Conservation (phyloP, 495 filamentous ascomycete species). For the Ramalina peruviana region DNA sequence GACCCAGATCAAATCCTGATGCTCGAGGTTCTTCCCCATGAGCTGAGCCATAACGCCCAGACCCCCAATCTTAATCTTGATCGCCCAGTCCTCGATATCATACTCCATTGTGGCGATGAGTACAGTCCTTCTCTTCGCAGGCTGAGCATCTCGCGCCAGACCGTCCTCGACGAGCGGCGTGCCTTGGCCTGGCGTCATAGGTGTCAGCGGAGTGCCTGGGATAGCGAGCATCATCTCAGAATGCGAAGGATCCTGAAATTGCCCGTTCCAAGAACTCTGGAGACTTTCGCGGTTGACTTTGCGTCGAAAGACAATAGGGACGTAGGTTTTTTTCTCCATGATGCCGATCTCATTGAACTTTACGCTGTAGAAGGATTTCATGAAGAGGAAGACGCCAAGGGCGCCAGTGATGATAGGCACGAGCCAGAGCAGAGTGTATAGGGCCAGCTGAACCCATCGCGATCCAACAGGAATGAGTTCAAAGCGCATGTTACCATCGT, state of each 20-base stretch:
- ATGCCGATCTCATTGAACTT: conserved; percentile 48
- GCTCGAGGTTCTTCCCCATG: conserved; percentile 32
- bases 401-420: conserved; percentile 25
- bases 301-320: conserved; percentile 25
- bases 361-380: conserved; percentile 31
- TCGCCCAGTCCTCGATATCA: conserved; percentile 32
- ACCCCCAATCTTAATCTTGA: conserved; percentile 35
- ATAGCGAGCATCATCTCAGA: conserved; percentile 30
- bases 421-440: conserved; percentile 31
- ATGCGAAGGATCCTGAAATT: conserved; percentile 20
- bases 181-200: conserved; percentile 27
- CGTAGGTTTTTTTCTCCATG: conserved; percentile 30
- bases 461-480: conserved; percentile 26
- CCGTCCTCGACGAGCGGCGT: conserved; percentile 36
- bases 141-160: not conserved
- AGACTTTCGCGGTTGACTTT: conserved; percentile 14
- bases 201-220: conserved; percentile 36
- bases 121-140: conserved; percentile 20
- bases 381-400: conserved; percentile 27
- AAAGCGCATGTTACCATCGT: conserved; percentile 30
- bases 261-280: conserved; percentile 17
- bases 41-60: conserved; percentile 35
- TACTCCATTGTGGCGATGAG: conserved; percentile 36
- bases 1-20: conserved; percentile 36
- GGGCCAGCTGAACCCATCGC: conserved; percentile 25